These are phyloP conservation scores for Crithidia acanthocephali DNA, from an alignment of 208 protist genomes.

Conservation along the genomic window DNA sequence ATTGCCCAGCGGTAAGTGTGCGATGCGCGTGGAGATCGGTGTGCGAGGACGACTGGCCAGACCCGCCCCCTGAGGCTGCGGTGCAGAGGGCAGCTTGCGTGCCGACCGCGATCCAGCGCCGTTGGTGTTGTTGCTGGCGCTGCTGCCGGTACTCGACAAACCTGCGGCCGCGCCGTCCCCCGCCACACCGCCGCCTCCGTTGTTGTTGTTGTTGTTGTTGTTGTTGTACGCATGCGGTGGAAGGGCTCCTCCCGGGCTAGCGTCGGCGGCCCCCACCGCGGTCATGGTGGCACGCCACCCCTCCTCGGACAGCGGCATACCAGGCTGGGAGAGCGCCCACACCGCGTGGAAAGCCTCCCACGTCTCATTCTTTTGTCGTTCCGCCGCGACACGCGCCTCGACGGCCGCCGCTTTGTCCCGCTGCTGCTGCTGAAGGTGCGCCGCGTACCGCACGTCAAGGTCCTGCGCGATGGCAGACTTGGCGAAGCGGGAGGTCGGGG, in stretches of 20 bases:
- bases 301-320: constrained; percentile 68
- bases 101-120: background rate
- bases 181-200: no score
- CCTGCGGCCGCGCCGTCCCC: background rate
- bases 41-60: background rate
- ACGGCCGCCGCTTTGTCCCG: constrained; percentile 16
- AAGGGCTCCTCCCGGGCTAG: no score
- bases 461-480: constrained; percentile 37
- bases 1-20: background rate
- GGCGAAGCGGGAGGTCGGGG: background rate
- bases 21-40: background rate
- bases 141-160: background rate
- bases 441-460: constrained; percentile 34
- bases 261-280: background rate
- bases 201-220: no score
- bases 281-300: constrained; percentile 31
- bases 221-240: no score
- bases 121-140: background rate
- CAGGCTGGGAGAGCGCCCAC: constrained; percentile 58
- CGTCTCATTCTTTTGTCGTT: constrained; percentile 23
- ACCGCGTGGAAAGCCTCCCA: constrained; percentile 61
- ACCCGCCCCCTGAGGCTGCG: background rate
- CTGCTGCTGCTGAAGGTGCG: constrained; percentile 18
- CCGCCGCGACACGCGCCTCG: constrained; percentile 13
- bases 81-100: constrained; percentile 9